Evolutionary conservation across 345 rosid genomes (phyloP).

Genomic region (Combretum micranthum): DNA sequence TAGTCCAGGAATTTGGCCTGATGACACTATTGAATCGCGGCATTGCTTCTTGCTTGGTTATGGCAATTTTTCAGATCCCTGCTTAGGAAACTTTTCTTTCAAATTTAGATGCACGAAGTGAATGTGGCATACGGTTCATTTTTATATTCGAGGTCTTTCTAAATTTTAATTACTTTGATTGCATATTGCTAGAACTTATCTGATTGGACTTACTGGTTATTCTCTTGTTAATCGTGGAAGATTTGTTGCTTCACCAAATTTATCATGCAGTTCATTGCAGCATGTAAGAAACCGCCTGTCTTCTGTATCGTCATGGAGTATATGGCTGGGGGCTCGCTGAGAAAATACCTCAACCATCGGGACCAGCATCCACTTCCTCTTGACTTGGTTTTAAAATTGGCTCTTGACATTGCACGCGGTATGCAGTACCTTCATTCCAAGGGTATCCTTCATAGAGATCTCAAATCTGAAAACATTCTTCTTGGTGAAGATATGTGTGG

Average conservation of each 20-base stretch:
- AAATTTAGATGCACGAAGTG: no score
- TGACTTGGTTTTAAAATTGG: constrained; percentile 48
- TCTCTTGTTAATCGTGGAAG: no score
- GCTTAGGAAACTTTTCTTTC: no score
- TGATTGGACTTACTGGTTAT: no score
- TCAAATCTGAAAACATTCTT: constrained; percentile 69
- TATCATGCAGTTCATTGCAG: constrained; percentile 57
- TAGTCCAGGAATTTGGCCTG: no score
- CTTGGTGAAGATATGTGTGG: constrained; percentile 61
- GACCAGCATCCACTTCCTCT: constrained; percentile 63
- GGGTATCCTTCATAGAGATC: constrained; percentile 70
- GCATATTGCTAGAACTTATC: no score
- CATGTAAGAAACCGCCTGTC: constrained; percentile 63
- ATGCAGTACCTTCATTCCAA: constrained; percentile 71
- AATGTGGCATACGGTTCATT: no score
- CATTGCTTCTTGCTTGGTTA: no score
- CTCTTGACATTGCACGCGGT: constrained; percentile 66
- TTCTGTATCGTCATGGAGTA: constrained; percentile 69
- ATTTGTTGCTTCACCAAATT: neutral
- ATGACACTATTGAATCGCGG: no score
- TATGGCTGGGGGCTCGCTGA: constrained; percentile 60
- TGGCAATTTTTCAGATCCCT: no score
- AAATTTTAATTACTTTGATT: no score
- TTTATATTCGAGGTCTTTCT: no score
- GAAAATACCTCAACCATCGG: constrained; percentile 64